Evolutionary conservation across 352 stramenopile genomes (phyloP).

Genomic region (Phytopythium cucurbitacearum): DNA sequence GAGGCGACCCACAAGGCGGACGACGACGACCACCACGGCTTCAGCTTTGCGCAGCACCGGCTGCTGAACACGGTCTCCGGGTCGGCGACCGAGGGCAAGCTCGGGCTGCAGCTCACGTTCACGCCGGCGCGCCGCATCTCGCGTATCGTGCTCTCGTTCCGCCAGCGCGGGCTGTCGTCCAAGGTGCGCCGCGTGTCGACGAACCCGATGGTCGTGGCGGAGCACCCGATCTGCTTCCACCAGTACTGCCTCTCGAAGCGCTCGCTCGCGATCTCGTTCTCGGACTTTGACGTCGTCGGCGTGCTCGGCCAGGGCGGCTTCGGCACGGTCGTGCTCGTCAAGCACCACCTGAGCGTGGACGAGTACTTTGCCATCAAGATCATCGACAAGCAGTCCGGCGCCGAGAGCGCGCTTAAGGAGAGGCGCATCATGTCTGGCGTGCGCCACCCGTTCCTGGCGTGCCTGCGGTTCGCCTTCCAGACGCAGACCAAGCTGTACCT

Average conservation of each 20-base stretch:
- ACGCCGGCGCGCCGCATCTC: constrained; percentile 79
- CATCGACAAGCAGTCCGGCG: constrained; percentile 79
- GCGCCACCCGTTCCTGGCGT: constrained; percentile 77
- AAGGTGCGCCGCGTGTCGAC: constrained; percentile 50
- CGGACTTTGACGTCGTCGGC: constrained; percentile 80
- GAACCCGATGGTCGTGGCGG: constrained; percentile 73
- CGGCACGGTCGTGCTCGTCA: constrained; percentile 77
- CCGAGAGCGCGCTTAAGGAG: constrained; percentile 73
- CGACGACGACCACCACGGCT: constrained; percentile 74
- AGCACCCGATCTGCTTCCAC: constrained; percentile 77
- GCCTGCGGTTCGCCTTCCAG: constrained; percentile 84
- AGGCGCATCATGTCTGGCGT: constrained; percentile 71
- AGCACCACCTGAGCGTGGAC: constrained; percentile 67
- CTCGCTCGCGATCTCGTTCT: constrained; percentile 78
- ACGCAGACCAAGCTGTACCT: constrained; percentile 80
- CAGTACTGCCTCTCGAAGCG: constrained; percentile 81
- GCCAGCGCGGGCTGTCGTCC: constrained; percentile 45
- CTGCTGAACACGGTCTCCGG: constrained; percentile 77
- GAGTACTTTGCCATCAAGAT: constrained; percentile 89
- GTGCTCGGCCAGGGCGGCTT: constrained; percentile 80
- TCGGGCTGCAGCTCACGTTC: constrained; percentile 79
- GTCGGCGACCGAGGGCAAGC: constrained; percentile 68
- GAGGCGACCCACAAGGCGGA: constrained; percentile 48
- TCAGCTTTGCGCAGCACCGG: constrained; percentile 42
- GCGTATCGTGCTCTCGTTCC: constrained; percentile 80